phyloP scores from a whole-genome alignment of 768 basidiomycete species.

The Infundibulicybe gibba region DNA sequence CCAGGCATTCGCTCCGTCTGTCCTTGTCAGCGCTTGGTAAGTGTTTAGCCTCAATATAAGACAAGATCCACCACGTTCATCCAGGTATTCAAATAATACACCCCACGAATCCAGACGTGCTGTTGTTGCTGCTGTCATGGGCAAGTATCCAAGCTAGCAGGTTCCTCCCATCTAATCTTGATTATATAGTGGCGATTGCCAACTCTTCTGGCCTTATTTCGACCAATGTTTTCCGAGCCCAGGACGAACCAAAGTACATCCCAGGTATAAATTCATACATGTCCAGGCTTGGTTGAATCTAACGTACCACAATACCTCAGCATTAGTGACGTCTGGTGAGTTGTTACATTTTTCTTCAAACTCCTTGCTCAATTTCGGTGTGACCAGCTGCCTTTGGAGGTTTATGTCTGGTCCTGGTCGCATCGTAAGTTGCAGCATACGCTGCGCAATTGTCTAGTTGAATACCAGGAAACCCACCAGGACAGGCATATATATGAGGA shows the following conservation, averaged over 20 bases:
- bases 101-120: constrained; percentile 45
- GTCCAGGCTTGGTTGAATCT: background rate
- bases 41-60: background rate
- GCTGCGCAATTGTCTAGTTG: background rate
- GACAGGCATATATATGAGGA: constrained; percentile 45
- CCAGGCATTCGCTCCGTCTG: constrained; percentile 45
- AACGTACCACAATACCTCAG: constrained; percentile 11
- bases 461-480: constrained; percentile 14
- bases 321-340: constrained; percentile 41
- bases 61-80: background rate
- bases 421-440: constrained; percentile 19
- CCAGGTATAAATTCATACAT: constrained; percentile 23
- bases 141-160: constrained; percentile 16
- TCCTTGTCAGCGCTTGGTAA: constrained; percentile 39
- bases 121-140: constrained; percentile 49
- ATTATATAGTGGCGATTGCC: constrained; percentile 36
- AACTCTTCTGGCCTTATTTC: constrained; percentile 48
- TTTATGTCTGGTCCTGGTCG: constrained; percentile 38
- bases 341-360: background rate
- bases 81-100: constrained; percentile 46
- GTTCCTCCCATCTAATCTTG: background rate
- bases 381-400: constrained; percentile 41
- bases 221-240: constrained; percentile 46
- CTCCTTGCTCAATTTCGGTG: background rate
- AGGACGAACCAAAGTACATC: constrained; percentile 48